Conservation (phyloP, 768 basidiomycete species). For the Lentinus brumalis region DNA sequence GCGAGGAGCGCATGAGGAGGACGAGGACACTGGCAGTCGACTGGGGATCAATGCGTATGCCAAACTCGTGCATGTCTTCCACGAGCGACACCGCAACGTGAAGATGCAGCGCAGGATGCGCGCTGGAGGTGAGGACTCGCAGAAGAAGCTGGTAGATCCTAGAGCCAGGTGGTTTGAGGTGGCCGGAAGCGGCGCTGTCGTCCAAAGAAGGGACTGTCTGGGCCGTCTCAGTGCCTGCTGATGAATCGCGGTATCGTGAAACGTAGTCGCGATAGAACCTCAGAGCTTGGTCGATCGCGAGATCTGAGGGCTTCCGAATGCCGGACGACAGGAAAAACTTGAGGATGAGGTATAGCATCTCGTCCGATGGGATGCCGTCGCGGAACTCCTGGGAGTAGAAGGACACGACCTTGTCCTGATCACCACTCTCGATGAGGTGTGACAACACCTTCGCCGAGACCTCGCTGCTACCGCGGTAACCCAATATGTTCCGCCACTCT, state of each 20-base stretch:
- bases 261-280: slow-evolving; percentile 52
- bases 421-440: no score
- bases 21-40: slow-evolving; percentile 56
- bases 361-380: background rate
- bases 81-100: slow-evolving; percentile 53
- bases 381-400: background rate
- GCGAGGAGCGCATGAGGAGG: slow-evolving; percentile 65
- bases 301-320: slow-evolving; percentile 26
- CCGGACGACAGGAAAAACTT: background rate
- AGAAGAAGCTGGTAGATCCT: slow-evolving; percentile 52
- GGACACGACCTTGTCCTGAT: background rate
- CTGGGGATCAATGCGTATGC: slow-evolving; percentile 46
- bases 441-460: no score
- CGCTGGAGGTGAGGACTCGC: slow-evolving; percentile 40
- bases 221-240: background rate
- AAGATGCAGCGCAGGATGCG: slow-evolving; percentile 49
- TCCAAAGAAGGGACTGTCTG: no score
- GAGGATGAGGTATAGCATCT: background rate
- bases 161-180: slow-evolving; percentile 35
- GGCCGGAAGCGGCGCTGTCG: background rate
- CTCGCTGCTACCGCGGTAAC: no score
- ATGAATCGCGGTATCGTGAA: background rate
- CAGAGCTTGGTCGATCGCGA: slow-evolving; percentile 55
- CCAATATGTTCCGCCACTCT: no score
- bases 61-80: slow-evolving; percentile 63